Evolutionary conservation across 306 rosid genomes (phyloP), one percentile per base, ranked within the genome.

Genomic region (Casuarina glauca): DNA sequence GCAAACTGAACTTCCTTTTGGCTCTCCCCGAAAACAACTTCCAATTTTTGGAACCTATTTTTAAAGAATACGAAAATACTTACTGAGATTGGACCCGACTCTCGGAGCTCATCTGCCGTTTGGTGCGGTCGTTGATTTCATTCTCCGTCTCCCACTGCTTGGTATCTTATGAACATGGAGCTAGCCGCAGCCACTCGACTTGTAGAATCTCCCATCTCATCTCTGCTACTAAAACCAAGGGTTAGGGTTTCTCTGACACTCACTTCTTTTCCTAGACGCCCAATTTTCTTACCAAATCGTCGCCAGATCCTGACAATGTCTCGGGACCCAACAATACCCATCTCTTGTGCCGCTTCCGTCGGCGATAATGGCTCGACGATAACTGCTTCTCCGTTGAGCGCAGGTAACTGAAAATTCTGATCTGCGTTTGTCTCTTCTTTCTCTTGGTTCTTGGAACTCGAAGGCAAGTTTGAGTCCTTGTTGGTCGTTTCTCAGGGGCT

Each of bases 181-280:
- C 74, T 87, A 0, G 79, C 87, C 26, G 81, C 89, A 78, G 72
- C 88, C 49, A 83, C 87, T 38, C 68, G 81, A 55, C 86, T 84
- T 81, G 74, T 74, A 10, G 77, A 72, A 53, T 84, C 17, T 9
- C 79, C 90, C n/a, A 13, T 73, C 52, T 74, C 88, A 11, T 80
- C 86, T 69, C 68, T 64, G 50, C 86, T 66, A 12, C 89, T 75
- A 35, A 87, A 89, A 72, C 82, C 84, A 69, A 78, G 83, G 78
- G 82, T 82, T 75, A 75, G 83, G 77, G 44, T 80, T 84, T 79
- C 83, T 72, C 88, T 36, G 12, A 76, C 44, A 68, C 46, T 70
- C 41, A 20, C 41, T 71, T 26, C 55, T 73, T 72, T 74, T 48
- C 75, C 64, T 26, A 26, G 61, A 39, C 75, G 63, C 57, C 64